phyloP scores from a whole-genome alignment of 345 rosid species.

The Aurinia saxatilis region DNA sequence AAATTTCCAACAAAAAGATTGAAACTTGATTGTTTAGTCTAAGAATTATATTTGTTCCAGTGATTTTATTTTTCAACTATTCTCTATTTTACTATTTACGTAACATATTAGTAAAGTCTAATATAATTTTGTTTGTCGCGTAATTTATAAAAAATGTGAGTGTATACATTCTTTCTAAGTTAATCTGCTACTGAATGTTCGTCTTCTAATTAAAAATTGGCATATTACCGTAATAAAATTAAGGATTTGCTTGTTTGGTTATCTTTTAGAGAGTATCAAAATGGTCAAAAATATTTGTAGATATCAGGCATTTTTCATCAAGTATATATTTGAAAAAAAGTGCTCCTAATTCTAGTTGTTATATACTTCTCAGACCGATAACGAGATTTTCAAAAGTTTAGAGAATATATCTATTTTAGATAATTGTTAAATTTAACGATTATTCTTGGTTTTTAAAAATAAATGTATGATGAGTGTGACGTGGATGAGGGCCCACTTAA shows the following conservation, averaged over 20 bases:
- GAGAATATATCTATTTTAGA: background rate
- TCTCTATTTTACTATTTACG: too few species aligned
- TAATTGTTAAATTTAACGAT: background rate
- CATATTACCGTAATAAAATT: background rate
- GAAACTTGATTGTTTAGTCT: too few species aligned
- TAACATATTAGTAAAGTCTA: too few species aligned
- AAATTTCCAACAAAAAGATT: too few species aligned
- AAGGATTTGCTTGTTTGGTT: background rate
- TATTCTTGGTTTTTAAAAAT: background rate
- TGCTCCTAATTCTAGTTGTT: too few species aligned
- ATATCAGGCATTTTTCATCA: background rate
- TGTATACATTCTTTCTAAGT: too few species aligned
- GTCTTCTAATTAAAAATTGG: background rate
- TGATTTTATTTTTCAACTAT: too few species aligned
- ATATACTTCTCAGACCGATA: too few species aligned
- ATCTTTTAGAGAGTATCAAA: background rate
- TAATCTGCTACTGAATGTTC: too few species aligned
- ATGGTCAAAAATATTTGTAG: background rate
- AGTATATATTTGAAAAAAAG: background rate
- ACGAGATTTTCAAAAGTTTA: conserved; percentile 7
- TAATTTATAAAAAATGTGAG: too few species aligned
- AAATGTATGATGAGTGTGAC: background rate
- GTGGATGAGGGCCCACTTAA: conserved; percentile 3
- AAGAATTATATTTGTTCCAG: too few species aligned
- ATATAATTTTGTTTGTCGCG: too few species aligned